Evolutionary conservation across 352 stramenopile genomes (phyloP), one percentile per base, ranked within the genome.

Genomic region (Pilasporangium apinafurcum): DNA sequence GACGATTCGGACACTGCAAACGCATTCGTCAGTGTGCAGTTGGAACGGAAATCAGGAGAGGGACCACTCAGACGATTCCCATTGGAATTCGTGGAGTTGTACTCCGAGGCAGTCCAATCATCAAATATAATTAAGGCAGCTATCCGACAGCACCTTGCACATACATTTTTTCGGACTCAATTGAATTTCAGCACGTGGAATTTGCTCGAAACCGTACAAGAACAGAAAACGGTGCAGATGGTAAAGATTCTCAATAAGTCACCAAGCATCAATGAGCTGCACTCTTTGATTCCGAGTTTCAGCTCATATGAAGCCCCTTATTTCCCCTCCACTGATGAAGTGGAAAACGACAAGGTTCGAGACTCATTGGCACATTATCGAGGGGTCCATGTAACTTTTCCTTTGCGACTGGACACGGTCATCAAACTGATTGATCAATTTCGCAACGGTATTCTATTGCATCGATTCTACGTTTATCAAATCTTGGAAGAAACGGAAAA

Each of bases 141-240:
- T 1, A 87, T 92, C 25, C 68, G 73, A 2, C 50, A 68, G 22
- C 75, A 92, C 39, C 53, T 92, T 13, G 74, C 80, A 22, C 74
- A 90, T 34, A 56, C 68, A n/a, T 58, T 92, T 2, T 86, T 87
- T 53, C 75, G 80, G 3, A 86, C 80, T 16, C 80, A 87, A 34
- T 68, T 92, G 26, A 87, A 92, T 32, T 92, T 92, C 39, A 87
- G 75, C 40, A 92, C 80, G 17, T 92, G 80, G 80, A 92, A 87
- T 44, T 45, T 88, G 26, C 49, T 92, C 12, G 80, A 92, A 39
- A 76, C 77, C 1, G 66, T 89, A 17, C 69, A 92, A 58, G 80
- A 92, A 48, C 80, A 92, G 36, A 73, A 80, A 34, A 90, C 77
- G 3, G 77, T 90, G 21, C 76, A 87, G 37, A 90, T 88, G 70